Evolutionary conservation across 2,329 filamentous ascomycete species (phyloP), one percentile per base, ranked within the genome.

Genomic region (Aspergillus persii): DNA sequence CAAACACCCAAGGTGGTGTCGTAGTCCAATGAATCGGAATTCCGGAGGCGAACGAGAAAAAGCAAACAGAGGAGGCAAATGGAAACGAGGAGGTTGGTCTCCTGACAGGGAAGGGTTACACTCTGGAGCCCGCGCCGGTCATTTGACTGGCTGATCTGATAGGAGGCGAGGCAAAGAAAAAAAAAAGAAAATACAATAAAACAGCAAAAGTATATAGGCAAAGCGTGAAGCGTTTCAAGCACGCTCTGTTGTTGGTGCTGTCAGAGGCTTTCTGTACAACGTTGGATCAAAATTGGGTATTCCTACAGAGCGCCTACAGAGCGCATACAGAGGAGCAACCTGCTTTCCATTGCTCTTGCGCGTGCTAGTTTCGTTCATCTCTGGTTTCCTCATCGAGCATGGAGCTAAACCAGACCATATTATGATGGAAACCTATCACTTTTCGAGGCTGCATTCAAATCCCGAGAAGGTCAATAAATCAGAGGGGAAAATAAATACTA

Each of bases 231-330:
- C 18, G n/a, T 8, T 33, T 18, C 36, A n/a, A 41, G 31, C 30
- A 23, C 23, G 50, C 33, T 12, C 11, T 36, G 15, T 12, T 39
- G n/a, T n/a, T 12, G 29, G n/a, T 6, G 51, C 46, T 44, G 51
- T 53, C 31, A 26, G 9, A 23, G 18, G 18, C 33, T 53, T 41
- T 41, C 50, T 59, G 61, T 60, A 23, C 51, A 15, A 52, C 51
- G 18, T 30, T 23, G 36, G 33, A 39, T 39, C 31, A 30, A 30
- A 52, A 55, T 58, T 58, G 49, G 54, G 58, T 57, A 53, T 39
- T 8, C 50, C 44, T 46, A 53, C 49, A 36, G 44, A 47, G 26
- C 8, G 44, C 44, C 18, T 9, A 23, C 18, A 23, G 44, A 47
- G 26, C 8, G 44, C 44, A 7, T 9, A 23, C 18, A 23, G 18